Base-by-base conservation (phyloP, 2,329 filamentous ascomycete species). In the Boeremia lycopersici region DNA sequence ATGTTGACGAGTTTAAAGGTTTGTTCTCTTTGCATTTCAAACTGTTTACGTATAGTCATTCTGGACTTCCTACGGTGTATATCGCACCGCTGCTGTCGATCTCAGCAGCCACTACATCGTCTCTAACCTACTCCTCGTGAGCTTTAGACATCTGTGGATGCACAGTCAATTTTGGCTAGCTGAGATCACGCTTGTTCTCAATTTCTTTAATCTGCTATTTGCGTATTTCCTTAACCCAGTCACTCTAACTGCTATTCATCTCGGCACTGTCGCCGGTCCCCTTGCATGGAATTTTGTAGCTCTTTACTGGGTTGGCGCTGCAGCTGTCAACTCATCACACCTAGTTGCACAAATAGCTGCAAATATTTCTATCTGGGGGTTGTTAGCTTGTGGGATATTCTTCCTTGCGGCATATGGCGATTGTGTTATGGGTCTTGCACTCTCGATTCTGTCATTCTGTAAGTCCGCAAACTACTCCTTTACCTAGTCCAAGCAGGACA, bases 231-330 rank as follows among this genome's bases (percentile, higher is more conserved):
- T 89, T 59, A 88, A 96, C 78, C 82, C 83, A 17, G 84, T 83
- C 0, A 87, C 88, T 49, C 86, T 89, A 3, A 82, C 86, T 56
- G 86, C 89, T 67, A 90, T 96, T 64, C 91, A 96, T 75, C 78
- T 87, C 10, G 86, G 90, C 6, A 86, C 87, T 40, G 86, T 92
- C 19, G 88, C 89, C 13, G 90, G 87, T 0, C 92, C 92, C 5
- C 80, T 96, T 63, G 90, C 89, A 1, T 96, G 91, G 90, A 92
- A 89, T 12, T 90, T 95, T 70, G 86, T 93, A 12, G 89, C 90
- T 28, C 82, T 96, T 48, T 93, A 93, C 80, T 96, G 91, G 90
- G 90, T 91, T 65, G 92, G 92, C 8, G 91, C 92, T 17, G 87
- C 93, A 42, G 89, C 90, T 71, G 84, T 93, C 23, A 81, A 90